Percentiles rank a stretch among this genome's conserved stretches.
Conservation (phyloP, 2,329 filamentous ascomycete genomes). For the Rhinocladiella mackenziei region DNA sequence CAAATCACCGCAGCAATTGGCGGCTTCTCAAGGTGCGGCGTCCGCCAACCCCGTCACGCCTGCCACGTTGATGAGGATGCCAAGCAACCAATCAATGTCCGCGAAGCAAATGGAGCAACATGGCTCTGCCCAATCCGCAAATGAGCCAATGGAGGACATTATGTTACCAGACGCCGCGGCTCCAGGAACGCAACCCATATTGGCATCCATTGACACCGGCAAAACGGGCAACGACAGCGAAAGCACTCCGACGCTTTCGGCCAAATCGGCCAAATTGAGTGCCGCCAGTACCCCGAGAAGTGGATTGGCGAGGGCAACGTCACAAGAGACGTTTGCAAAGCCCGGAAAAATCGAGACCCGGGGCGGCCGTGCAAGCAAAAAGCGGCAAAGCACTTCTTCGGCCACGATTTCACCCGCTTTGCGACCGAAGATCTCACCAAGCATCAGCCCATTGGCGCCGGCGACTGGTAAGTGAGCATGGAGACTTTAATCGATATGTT, state of each 20-base stretch:
- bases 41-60: constrained; percentile 68
- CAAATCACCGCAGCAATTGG: constrained; percentile 37
- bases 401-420: constrained; percentile 81
- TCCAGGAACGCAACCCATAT: constrained; percentile 47
- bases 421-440: constrained; percentile 84
- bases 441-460: constrained; percentile 84
- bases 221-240: constrained; percentile 41
- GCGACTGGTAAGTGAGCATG: constrained; percentile 53
- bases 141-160: constrained; percentile 60
- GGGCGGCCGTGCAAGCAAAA: constrained; percentile 56
- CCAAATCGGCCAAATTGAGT: constrained; percentile 60
- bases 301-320: constrained; percentile 33
- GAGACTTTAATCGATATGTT: constrained; percentile 29
- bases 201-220: constrained; percentile 50
- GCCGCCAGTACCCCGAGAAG: constrained; percentile 42
- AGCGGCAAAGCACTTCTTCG: constrained; percentile 66
- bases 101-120: constrained; percentile 35
- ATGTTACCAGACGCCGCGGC: constrained; percentile 69
- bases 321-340: constrained; percentile 37
- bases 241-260: constrained; percentile 58
- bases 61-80: constrained; percentile 79
- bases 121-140: constrained; percentile 43
- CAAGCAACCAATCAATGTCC: constrained; percentile 41
- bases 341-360: constrained; percentile 24
- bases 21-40: constrained; percentile 25